Conservation (phyloP, 2,329 filamentous ascomycete genomes). For the Aspergillus brasiliensis region DNA sequence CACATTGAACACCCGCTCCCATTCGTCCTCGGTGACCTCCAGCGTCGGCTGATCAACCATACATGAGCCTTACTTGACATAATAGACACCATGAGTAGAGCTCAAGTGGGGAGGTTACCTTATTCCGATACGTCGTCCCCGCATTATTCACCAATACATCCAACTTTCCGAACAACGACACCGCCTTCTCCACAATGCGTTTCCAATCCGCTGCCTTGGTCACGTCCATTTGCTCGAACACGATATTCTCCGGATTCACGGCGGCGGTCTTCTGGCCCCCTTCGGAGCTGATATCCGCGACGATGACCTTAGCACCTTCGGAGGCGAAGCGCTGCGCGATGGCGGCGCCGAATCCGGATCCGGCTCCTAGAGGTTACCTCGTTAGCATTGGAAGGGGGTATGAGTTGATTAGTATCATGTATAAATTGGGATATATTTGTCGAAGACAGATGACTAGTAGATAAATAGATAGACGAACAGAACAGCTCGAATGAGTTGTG, state of each 20-base stretch:
- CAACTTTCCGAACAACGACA: constrained; percentile 37
- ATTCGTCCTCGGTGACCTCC: constrained; percentile 48
- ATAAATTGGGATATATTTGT: neutral
- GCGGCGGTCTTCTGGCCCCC: constrained; percentile 37
- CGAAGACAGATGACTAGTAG: no score
- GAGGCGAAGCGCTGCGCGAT: constrained; percentile 42
- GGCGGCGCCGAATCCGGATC: constrained; percentile 47
- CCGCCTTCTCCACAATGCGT: constrained; percentile 29
- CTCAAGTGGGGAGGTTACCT: no score
- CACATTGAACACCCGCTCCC: constrained; percentile 47
- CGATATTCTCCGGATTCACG: constrained; percentile 30
- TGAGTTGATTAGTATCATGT: no score
- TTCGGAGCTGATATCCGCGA: constrained; percentile 45
- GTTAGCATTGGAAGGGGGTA: no score
- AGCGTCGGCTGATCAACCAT: constrained; percentile 34
- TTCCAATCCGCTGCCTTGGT: constrained; percentile 39
- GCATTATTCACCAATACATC: constrained; percentile 54
- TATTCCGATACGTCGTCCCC: constrained; percentile 45
- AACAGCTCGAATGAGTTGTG: neutral
- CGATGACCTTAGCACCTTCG: constrained; percentile 46
- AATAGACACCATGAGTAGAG: neutral
- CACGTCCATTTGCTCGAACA: constrained; percentile 40
- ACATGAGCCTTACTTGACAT: neutral
- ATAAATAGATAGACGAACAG: neutral
- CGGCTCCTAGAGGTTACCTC: constrained; percentile 33